phyloP scores from a whole-genome alignment of 345 rosid genomes.

The Isatis tinctoria region DNA sequence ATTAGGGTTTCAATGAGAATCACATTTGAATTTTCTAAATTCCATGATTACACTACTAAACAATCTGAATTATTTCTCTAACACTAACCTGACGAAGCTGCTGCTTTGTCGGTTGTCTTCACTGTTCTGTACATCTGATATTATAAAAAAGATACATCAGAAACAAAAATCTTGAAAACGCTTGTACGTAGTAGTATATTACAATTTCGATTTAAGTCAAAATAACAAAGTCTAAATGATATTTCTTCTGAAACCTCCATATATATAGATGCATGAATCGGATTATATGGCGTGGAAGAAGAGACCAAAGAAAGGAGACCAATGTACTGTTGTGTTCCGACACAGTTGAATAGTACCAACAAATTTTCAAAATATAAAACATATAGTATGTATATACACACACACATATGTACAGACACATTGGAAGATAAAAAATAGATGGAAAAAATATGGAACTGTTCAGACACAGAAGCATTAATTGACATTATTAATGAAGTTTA shows the following conservation, averaged over 20 bases:
- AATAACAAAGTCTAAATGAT: neutral
- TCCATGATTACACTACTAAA: neutral
- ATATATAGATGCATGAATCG: slow-evolving; percentile 10
- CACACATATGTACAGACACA: slow-evolving; percentile 16
- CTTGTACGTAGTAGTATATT: neutral
- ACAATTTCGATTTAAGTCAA: slow-evolving; percentile 6
- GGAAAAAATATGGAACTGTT: slow-evolving; percentile 12
- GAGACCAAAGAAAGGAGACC: slow-evolving; percentile 32
- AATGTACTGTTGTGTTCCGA: slow-evolving; percentile 34
- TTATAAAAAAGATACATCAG: neutral
- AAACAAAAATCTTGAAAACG: neutral
- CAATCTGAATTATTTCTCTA: slow-evolving; percentile 6
- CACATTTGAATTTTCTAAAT: neutral
- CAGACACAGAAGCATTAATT: slow-evolving; percentile 33
- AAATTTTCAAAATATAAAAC: slow-evolving; percentile 25
- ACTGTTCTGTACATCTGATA: slow-evolving; percentile 39
- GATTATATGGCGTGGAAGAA: slow-evolving; percentile 14
- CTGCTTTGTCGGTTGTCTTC: slow-evolving; percentile 41
- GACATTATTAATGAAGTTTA: slow-evolving; percentile 30
- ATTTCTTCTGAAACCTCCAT: neutral
- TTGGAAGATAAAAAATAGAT: slow-evolving; percentile 3
- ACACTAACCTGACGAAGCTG: slow-evolving; percentile 34
- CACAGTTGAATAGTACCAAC: slow-evolving; percentile 31
- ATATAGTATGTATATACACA: neutral
- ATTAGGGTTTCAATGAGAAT: slow-evolving; percentile 12